Conservation (phyloP, 78 protist genomes). For the Guillardia theta region DNA sequence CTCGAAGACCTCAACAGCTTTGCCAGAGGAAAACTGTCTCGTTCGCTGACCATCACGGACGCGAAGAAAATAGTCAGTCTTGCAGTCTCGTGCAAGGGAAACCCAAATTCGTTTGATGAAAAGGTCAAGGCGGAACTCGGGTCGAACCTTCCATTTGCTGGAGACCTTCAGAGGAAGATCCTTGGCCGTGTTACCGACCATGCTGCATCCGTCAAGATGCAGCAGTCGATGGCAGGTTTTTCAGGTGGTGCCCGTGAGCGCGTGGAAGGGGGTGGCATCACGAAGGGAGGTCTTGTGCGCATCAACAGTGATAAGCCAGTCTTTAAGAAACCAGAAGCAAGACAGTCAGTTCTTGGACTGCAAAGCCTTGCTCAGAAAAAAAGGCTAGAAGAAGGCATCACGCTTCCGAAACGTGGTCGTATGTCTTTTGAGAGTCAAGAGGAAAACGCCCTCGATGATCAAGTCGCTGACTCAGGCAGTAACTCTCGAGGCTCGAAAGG, state of each 20-base stretch:
- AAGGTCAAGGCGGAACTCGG: background rate
- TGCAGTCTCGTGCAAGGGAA: background rate
- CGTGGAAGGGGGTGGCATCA: slow-evolving; percentile 31
- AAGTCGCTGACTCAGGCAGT: no score
- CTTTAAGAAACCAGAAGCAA: background rate
- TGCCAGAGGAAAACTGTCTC: background rate
- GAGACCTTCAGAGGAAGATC: background rate
- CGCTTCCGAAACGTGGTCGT: background rate
- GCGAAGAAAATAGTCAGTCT: background rate
- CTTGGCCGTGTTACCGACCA: background rate
- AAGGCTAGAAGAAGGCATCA: background rate
- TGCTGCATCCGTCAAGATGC: background rate
- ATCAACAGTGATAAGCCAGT: background rate
- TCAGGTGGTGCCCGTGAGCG: slow-evolving; percentile 31
- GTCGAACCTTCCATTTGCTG: background rate
- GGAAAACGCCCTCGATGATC: no score
- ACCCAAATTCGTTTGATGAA: background rate
- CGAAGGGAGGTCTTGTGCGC: slow-evolving; percentile 3
- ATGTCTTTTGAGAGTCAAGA: background rate
- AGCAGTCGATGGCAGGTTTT: background rate
- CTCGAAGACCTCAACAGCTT: background rate
- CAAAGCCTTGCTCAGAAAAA: background rate
- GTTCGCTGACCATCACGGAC: background rate
- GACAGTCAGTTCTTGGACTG: background rate
- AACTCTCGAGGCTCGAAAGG: no score